Base-by-base conservation (phyloP, 1,284 basidiomycete species). In the Heterobasidion annosum region DNA sequence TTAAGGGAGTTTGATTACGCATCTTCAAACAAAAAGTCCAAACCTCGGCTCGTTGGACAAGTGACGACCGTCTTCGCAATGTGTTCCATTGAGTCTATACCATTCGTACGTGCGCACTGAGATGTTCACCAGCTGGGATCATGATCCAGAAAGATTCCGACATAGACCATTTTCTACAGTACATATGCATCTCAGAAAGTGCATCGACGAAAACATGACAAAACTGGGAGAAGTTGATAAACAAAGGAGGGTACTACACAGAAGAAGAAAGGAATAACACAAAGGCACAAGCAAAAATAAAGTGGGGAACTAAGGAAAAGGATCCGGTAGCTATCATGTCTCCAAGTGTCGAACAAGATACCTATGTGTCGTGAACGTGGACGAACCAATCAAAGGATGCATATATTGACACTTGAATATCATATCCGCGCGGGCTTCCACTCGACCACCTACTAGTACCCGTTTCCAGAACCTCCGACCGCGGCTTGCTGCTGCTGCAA, bases 401-500 rank as follows among this genome's bases (percentile, higher is more conserved):
- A 47, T 48, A 48, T 16, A 25, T n/a, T 3, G 19, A 48, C 19
- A 48, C 5, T 9, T 12, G 25, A 25, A 25, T 25, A 3, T 5
- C 25, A 25, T 25, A 25, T 25, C 12, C 37, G 37, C 37, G 6
- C 37, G 8, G 5, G n/a, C 37, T 10, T 40, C 37, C 37, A 40
- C 12, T 40, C 37, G 37, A n/a, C 37, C n/a, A 40, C 12, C 37
- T 40, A 40, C 37, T 40, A 40, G n/a, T 40, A 40, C 37, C 37
- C 37, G 25, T 25, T 25, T 7, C 37, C 37, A 40, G 37, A 40
- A n/a, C 37, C 37, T 7, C 37, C 37, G 8, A 40, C 37, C 37
- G 37, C 37, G 37, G 37, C 70, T 9, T 76, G 70, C 40, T 65
- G 63, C 61, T 83, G 79, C 60, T 84, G 80, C 57, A 83, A 59